Base-by-base conservation (phyloP, 73 alveolate genomes). In the Symbiodinium pilosum region DNA sequence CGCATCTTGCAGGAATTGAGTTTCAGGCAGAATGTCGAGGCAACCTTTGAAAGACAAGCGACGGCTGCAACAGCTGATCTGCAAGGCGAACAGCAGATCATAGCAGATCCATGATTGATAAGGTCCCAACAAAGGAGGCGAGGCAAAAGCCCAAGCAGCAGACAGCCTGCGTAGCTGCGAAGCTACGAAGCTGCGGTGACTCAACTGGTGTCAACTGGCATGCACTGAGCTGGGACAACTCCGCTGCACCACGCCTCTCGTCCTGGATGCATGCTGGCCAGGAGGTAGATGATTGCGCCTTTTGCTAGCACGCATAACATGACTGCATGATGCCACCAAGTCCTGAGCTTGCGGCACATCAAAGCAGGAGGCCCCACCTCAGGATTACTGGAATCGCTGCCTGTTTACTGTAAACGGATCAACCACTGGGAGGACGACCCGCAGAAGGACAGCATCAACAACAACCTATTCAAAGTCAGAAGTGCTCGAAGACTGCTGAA, bases 311-410 rank as follows among this genome's bases (percentile, higher is more conserved):
- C 26, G 73, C 73, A 16, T n/a, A 54, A 1, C 73, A 1, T 26
- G 20, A 24, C 73, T 30, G 73, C 73, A 54, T 54, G 73, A 24
- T n/a, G n/a, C n/a, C n/a, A n/a, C 81, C 34, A 9, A 28, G 6
- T n/a, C 9, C 81, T 64, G 81, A 64, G 81, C 39, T 64, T 39
- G n/a, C 87, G 30, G 40, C 97, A 91, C 97, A 71, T 91, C 51
- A 91, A 54, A 71, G 97, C 97, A 8, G 97, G 97, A 11, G 97
- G 97, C 26, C 97, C 97, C 24, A 69, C 97, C 97, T 91, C 42
- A 64, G 42, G 18, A 38, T 42, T 47, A 14, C 59, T 9, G 6
- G 21, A 47, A 14, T 47, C 21, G 6, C 59, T 47, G 59, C 6
- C 21, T 47, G 59, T 47, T 14, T 47, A 47, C 59, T 47, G 59